phyloP scores from a whole-genome alignment of 164 flowering plant genomes.

The Vitis rupestris region DNA sequence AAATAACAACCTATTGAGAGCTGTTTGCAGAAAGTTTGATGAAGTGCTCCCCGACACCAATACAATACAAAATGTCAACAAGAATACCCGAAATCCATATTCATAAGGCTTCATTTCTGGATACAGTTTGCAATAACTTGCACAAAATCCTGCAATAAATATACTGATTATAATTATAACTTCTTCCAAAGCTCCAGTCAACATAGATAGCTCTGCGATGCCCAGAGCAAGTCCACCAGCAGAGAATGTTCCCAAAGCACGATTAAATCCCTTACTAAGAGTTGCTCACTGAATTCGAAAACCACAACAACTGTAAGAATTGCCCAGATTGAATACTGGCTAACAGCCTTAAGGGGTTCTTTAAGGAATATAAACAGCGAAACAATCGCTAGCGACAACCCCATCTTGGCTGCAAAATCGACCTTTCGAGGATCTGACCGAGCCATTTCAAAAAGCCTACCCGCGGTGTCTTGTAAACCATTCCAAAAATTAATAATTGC shows the following conservation, averaged over 20 bases:
- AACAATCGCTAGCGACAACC: constrained; percentile 55
- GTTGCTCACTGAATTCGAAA: constrained; percentile 93
- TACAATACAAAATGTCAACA: constrained; percentile 75
- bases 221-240: constrained; percentile 84
- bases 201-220: constrained; percentile 47
- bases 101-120: constrained; percentile 87
- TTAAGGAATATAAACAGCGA: constrained; percentile 70
- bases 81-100: constrained; percentile 86
- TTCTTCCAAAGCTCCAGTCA: constrained; percentile 52
- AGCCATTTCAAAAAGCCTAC: constrained; percentile 67
- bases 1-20: constrained; percentile 60
- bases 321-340: constrained; percentile 73
- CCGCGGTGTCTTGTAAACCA: too few species aligned
- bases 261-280: constrained; percentile 77
- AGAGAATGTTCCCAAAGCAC: constrained; percentile 77
- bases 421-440: constrained; percentile 62
- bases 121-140: constrained; percentile 55
- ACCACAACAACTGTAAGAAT: constrained; percentile 77
- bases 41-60: constrained; percentile 66
- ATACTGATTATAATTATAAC: constrained; percentile 51
- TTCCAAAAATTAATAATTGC: too few species aligned
- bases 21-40: constrained; percentile 48
- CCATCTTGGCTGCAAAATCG: constrained; percentile 64
- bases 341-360: constrained; percentile 44
- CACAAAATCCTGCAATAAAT: constrained; percentile 61